These are phyloP conservation scores for Metarhizium humberi DNA, from an alignment of 2,329 filamentous ascomycete species.

Conservation along the genomic window DNA sequence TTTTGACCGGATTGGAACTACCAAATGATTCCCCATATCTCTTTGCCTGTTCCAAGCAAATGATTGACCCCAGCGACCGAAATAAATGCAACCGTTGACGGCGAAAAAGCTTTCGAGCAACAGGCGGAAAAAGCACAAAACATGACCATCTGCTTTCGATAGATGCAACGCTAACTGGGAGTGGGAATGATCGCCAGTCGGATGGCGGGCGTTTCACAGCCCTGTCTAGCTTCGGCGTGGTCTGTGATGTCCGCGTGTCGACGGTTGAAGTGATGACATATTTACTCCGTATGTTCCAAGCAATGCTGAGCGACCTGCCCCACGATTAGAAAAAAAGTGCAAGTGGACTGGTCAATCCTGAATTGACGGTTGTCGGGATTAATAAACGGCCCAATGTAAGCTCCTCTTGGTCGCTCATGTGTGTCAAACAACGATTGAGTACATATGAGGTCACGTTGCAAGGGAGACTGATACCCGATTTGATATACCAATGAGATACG, in stretches of 20 bases:
- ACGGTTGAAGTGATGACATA: too few species aligned
- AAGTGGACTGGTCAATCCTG: too few species aligned
- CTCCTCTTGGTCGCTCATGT: too few species aligned
- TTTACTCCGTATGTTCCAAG: too few species aligned
- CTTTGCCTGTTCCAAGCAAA: too few species aligned
- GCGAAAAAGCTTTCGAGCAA: background rate
- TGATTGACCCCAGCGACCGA: background rate
- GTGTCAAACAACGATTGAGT: background rate
- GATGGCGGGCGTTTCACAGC: conserved; percentile 12
- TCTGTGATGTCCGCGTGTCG: background rate
- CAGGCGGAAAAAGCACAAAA: background rate
- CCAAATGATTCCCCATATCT: too few species aligned
- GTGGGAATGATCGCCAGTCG: conserved; percentile 1
- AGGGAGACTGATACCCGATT: background rate
- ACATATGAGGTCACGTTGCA: background rate
- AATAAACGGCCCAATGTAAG: too few species aligned
- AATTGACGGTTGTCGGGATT: too few species aligned
- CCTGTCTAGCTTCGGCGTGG: conserved; percentile 8
- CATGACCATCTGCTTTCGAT: background rate
- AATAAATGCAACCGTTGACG: background rate
- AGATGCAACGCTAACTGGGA: background rate
- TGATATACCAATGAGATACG: background rate
- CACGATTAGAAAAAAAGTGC: too few species aligned
- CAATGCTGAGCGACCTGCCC: too few species aligned
- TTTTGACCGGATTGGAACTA: too few species aligned